Percentiles rank a stretch among this genome's conserved stretches.
phyloP scores from a whole-genome alignment of 495 filamentous ascomycete genomes.

The Podospora australis region DNA sequence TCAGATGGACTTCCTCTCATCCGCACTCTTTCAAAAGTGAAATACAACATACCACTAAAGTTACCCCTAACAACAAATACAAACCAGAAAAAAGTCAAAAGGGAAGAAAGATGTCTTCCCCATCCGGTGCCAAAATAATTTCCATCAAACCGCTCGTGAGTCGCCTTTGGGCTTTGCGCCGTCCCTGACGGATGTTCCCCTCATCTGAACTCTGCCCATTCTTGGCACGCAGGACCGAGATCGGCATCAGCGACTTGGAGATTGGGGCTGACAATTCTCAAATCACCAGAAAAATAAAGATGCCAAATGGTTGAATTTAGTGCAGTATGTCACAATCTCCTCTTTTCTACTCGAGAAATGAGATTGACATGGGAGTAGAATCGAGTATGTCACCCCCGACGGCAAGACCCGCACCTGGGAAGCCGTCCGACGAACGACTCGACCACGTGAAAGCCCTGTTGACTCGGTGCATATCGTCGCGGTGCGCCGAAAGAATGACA shows the following conservation, averaged over 20 bases:
- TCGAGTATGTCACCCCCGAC: conserved; percentile 56
- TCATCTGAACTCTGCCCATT: background rate
- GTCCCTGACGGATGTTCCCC: background rate
- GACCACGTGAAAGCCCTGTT: conserved; percentile 53
- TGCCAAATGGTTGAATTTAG: conserved; percentile 58
- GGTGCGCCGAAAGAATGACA: conserved; percentile 49
- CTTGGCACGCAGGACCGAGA: no score
- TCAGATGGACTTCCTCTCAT: no score
- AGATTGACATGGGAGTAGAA: conserved; percentile 31
- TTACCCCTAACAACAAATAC: no score
- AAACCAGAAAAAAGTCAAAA: no score
- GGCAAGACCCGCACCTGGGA: conserved; percentile 63
- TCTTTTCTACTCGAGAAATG: conserved; percentile 5
- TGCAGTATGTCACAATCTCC: conserved; percentile 32
- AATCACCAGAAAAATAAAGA: conserved; percentile 37
- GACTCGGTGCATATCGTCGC: conserved; percentile 77
- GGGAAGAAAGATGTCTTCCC: background rate
- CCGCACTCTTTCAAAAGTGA: no score
- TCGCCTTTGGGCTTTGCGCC: background rate
- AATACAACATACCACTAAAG: no score
- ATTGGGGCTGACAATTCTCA: background rate
- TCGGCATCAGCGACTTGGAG: no score
- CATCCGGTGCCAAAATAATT: background rate
- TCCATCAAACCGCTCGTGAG: background rate
- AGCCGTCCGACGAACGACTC: conserved; percentile 57